Base-by-base conservation (phyloP, 371 early-diverging fungal species). In the Gilbertella persicaria region DNA sequence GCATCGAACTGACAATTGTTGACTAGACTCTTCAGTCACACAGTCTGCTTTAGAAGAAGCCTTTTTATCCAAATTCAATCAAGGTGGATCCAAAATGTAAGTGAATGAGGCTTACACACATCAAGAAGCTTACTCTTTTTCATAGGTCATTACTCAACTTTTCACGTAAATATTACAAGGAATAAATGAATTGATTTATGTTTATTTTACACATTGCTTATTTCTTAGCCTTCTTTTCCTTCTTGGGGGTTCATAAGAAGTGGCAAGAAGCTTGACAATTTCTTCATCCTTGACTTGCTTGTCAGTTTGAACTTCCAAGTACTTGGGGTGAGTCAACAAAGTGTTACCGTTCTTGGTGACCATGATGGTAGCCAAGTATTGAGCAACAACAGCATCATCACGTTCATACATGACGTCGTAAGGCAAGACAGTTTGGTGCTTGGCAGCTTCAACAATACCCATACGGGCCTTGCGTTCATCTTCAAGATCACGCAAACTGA, bases 401-500 rank as follows among this genome's bases (percentile, higher is more conserved):
- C 92, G 91, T 65, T 95, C 95, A 67, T 87, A 86, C 63, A 88
- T 75, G 25, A 96, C 88, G 28, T 89, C 86, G 58, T 90, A 94
- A 39, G 95, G 85, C 49, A 78, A 75, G 25, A 94, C 88, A 42
- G 94, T 85, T 53, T 82, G 80, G 71, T 87, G 87, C 82, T 89
- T 89, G 60, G 82, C 78, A 74, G 92, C 93, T 72, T 97, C 98
- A 43, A 89, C 72, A 51, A 97, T 82, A 62, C 97, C 98, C 90
- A 96, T 82, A 58, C 94, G 91, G 21, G 91, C 93, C 78, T 82
- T 85, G 66, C 89, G 88, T 74, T 91, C 91, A 71, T 97, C 96
- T 6, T 85, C 87, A 62, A 85, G 66, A 56, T 79, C 69, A 40
- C 94, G 85, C 50, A 92, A 72, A 50, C 89, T 77, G 84, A 97